These are phyloP conservation scores for Adansonia grandidieri DNA, from an alignment of 441 rosid species.

Conservation along the genomic window DNA sequence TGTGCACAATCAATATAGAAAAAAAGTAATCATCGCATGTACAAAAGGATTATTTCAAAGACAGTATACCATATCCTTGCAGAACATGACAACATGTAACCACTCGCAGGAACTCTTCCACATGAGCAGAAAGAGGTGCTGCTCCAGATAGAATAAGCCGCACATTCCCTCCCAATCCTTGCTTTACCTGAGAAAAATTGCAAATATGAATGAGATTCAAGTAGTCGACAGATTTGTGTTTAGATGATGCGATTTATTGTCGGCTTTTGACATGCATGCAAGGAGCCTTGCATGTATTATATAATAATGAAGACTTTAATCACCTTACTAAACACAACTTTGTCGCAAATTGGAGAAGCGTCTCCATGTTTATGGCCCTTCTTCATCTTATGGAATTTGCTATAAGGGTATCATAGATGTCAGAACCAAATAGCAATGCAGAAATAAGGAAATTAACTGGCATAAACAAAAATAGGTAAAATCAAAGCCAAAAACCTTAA, in stretches of 20 bases:
- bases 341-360: slow-evolving; percentile 86
- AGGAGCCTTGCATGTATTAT: background rate
- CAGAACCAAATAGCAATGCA: slow-evolving; percentile 11
- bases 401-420: slow-evolving; percentile 36
- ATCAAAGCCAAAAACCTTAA: background rate
- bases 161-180: slow-evolving; percentile 87
- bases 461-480: too few species aligned
- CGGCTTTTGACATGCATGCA: background rate
- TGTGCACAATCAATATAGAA: background rate
- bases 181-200: slow-evolving; percentile 42
- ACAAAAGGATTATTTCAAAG: slow-evolving; percentile 17
- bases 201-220: slow-evolving; percentile 24
- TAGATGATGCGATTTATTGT: background rate
- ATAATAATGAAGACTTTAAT: slow-evolving; percentile 15
- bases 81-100: slow-evolving; percentile 93
- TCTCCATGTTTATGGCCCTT: slow-evolving; percentile 60
- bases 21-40: background rate
- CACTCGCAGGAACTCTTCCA: slow-evolving; percentile 87
- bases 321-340: slow-evolving; percentile 88
- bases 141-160: slow-evolving; percentile 91
- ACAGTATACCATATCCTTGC: slow-evolving; percentile 88
- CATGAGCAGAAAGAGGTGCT: slow-evolving; percentile 85
- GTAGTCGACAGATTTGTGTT: slow-evolving; percentile 6
- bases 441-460: background rate
- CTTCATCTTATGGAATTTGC: slow-evolving; percentile 73